A percentile compares a stretch with the other conserved stretches of the same genome.
These are phyloP conservation scores for Castanopsis chinensis DNA, from an alignment of 306 rosid genomes.

Conservation along the genomic window DNA sequence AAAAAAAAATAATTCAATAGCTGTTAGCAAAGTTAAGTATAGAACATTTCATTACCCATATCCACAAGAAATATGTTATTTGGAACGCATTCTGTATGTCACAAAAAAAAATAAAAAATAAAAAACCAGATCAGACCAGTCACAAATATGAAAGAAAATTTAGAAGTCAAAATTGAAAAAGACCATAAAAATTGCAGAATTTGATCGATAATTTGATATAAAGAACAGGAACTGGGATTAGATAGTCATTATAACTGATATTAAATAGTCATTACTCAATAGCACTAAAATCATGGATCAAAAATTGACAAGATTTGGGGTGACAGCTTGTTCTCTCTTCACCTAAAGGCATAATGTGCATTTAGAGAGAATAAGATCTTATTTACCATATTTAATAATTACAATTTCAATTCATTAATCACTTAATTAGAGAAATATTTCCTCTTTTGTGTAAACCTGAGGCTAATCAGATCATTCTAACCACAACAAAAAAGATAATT, in stretches of 20 bases:
- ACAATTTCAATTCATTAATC: background rate
- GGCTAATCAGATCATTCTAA: background rate
- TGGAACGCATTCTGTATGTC: slow-evolving; percentile 88
- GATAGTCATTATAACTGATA: background rate
- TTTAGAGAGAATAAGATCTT: background rate
- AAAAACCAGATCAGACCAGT: slow-evolving; percentile 17
- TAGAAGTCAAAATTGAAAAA: background rate
- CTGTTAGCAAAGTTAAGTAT: slow-evolving; percentile 8
- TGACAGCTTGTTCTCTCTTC: background rate
- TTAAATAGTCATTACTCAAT: background rate
- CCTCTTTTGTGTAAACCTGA: background rate
- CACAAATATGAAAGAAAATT: slow-evolving; percentile 2
- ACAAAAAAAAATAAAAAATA: slow-evolving; percentile 9
- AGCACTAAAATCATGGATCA: background rate
- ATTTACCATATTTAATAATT: background rate
- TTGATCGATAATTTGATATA: background rate
- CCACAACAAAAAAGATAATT: background rate
- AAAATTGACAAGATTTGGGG: background rate
- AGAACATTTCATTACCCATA: slow-evolving; percentile 61
- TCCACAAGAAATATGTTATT: slow-evolving; percentile 71
- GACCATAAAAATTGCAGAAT: background rate
- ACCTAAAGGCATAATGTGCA: background rate
- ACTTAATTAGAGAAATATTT: background rate
- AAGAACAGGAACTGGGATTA: background rate
- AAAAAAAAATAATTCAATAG: background rate